Conservation (phyloP, 345 rosid species). For the Sisymbrium altissimum region DNA sequence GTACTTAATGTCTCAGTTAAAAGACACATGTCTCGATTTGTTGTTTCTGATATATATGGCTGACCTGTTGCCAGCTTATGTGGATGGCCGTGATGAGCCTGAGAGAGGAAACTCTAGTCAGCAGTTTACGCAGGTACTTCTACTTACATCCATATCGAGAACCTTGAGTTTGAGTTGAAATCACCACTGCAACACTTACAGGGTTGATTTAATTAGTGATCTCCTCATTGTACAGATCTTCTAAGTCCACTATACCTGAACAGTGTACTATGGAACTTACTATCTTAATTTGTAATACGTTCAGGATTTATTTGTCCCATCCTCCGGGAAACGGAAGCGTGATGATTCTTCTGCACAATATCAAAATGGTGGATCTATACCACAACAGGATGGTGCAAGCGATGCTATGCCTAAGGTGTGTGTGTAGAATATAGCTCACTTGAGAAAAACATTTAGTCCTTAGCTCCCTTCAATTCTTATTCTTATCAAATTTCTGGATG, state of each 20-base stretch:
- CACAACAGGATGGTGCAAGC: slow-evolving; percentile 94
- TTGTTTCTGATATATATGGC: slow-evolving; percentile 11
- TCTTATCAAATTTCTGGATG: not conserved
- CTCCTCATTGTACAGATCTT: not conserved
- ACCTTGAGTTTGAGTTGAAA: not conserved
- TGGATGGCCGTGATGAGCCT: slow-evolving; percentile 82
- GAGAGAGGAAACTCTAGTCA: slow-evolving; percentile 73
- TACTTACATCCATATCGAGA: not conserved
- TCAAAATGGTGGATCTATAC: slow-evolving; percentile 83
- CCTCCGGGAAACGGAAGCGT: slow-evolving; percentile 91
- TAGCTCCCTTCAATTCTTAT: not conserved
- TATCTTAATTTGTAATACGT: slow-evolving; percentile 28
- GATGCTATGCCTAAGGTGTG: slow-evolving; percentile 46
- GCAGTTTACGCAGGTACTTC: slow-evolving; percentile 69
- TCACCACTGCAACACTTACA: not conserved
- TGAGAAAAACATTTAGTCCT: not conserved
- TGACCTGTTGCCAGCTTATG: slow-evolving; percentile 59
- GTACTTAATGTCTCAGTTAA: not conserved
- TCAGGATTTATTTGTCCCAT: slow-evolving; percentile 77
- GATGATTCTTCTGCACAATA: slow-evolving; percentile 64
- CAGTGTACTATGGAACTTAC: not conserved
- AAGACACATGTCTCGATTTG: not conserved
- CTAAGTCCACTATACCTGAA: not conserved
- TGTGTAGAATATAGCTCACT: slow-evolving; percentile 29
- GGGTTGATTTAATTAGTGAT: not conserved